These are phyloP conservation scores for Dicorynia guianensis DNA, from an alignment of 306 rosid genomes.

Conservation along the genomic window DNA sequence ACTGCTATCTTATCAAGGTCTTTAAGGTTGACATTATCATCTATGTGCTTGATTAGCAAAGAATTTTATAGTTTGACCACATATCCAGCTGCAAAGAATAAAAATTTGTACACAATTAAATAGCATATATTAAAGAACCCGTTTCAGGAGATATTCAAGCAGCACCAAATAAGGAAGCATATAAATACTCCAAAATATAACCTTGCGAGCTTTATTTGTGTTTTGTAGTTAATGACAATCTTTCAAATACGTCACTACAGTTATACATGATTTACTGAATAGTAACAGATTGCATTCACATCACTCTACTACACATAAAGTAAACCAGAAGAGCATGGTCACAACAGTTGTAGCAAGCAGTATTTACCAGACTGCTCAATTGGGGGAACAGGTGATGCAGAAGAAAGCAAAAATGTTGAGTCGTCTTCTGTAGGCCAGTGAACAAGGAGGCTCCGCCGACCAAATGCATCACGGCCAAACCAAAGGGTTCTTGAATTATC, in stretches of 20 bases:
- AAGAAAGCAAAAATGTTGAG: slow-evolving; percentile 72
- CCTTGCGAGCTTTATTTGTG: not conserved
- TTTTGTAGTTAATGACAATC: not conserved
- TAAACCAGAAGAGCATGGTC: slow-evolving; percentile 21
- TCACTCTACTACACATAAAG: slow-evolving; percentile 23
- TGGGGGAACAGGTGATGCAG: slow-evolving; percentile 78
- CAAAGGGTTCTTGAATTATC: slow-evolving; percentile 79
- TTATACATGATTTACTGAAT: not conserved
- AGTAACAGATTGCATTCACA: slow-evolving; percentile 8
- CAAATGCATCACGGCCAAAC: slow-evolving; percentile 97
- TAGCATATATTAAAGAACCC: slow-evolving; percentile 8
- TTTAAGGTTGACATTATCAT: not conserved
- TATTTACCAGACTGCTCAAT: slow-evolving; percentile 62
- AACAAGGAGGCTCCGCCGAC: slow-evolving; percentile 92
- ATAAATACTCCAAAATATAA: slow-evolving; percentile 22
- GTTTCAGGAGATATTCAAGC: not conserved
- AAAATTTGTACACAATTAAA: not conserved
- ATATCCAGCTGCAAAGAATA: not conserved
- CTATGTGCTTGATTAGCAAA: not conserved
- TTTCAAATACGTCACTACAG: slow-evolving; percentile 15
- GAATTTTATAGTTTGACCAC: not conserved
- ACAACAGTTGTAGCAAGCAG: slow-evolving; percentile 22
- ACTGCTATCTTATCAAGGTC: not conserved
- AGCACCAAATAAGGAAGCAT: not conserved
- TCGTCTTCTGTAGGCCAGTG: slow-evolving; percentile 94